Percentiles rank a stretch among this genome's conserved stretches.
phyloP scores from a whole-genome alignment of 2,329 filamentous ascomycete species.

The Arachnomyces sp. region DNA sequence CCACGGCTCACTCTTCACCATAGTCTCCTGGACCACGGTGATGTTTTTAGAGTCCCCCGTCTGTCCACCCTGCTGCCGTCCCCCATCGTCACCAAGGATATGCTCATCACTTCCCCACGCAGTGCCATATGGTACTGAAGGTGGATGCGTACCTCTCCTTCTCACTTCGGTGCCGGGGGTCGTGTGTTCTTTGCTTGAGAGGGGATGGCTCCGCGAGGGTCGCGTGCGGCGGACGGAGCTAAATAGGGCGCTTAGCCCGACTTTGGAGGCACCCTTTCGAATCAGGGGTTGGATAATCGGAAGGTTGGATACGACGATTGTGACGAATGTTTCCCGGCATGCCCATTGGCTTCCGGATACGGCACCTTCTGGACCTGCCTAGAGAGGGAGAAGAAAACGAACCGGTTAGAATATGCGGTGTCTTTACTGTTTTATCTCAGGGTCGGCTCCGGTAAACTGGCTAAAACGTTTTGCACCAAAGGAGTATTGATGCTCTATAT shows the following conservation, averaged over 20 bases:
- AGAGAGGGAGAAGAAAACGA: not conserved
- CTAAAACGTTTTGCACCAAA: too few relatives aligned
- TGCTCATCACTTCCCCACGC: conserved; percentile 27
- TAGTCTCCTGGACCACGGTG: conserved; percentile 26
- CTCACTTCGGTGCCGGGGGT: conserved; percentile 4
- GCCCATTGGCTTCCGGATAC: conserved; percentile 38
- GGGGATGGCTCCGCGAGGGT: not conserved
- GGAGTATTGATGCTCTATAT: too few relatives aligned
- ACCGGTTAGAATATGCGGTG: not conserved
- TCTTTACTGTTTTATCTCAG: too few relatives aligned
- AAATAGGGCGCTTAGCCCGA: conserved; percentile 15
- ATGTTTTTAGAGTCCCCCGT: conserved; percentile 17
- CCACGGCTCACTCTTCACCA: conserved; percentile 17
- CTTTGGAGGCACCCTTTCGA: conserved; percentile 19
- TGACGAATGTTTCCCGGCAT: conserved; percentile 39
- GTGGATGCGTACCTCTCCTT: conserved; percentile 25
- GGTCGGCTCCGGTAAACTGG: not conserved
- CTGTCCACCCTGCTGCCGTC: not conserved
- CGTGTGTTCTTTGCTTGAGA: not conserved
- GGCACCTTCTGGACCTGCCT: conserved; percentile 33
- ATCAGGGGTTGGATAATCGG: conserved; percentile 37
- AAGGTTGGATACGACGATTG: conserved; percentile 36
- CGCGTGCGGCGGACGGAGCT: conserved; percentile 14
- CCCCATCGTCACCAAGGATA: conserved; percentile 17
- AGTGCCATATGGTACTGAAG: conserved; percentile 23